Evolutionary conservation across 129 eudicot genomes (phyloP), one percentile per base, ranked within the genome.

Genomic region (Ambrosia trifida): DNA sequence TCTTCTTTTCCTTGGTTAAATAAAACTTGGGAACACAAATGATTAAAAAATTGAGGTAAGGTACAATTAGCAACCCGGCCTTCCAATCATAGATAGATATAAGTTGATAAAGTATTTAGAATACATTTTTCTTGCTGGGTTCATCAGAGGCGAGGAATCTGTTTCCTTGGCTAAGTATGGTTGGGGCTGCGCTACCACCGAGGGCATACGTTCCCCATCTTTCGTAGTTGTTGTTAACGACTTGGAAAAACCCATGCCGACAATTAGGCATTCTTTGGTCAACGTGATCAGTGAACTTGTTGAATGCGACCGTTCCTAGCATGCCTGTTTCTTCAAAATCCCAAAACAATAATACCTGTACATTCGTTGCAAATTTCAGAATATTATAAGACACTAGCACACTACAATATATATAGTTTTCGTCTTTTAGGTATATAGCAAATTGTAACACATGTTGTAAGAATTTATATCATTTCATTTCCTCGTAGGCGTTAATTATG

Each of bases 111-210:
- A 24, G 28, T 24, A 24, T 24, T 24, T 8, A 10, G 3, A 19
- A 17, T 81, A 89, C 97, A 82, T 85, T 78, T 73, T 86, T 91
- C 5, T 70, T 46, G 53, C 5, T 28, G 1, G 7, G 53, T 35
- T 88, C 67, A 28, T 79, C 72, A 7, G 89, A 18, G 64, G 90
- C 96, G 68, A 71, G 54, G 75, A 84, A 91, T 24, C 91, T 79
- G 79, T 91, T 91, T n/a, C 97, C 96, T 73, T 91, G 95, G 83
- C 92, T 80, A 33, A 91, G 68, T 65, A 91, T 91, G 68, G 90
- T 88, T 53, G 96, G 97, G 33, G 76, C 72, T 4, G 82, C 54
- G 56, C 90, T 88, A 14, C 97, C 97, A 14, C 97, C 97, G 14
- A 91, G 77, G 73, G 97, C 97, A 28, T 91, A 91, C 84, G 82